These are phyloP conservation scores for Neurospora sp. DNA, from an alignment of 495 filamentous ascomycete genomes.

Conservation along the genomic window DNA sequence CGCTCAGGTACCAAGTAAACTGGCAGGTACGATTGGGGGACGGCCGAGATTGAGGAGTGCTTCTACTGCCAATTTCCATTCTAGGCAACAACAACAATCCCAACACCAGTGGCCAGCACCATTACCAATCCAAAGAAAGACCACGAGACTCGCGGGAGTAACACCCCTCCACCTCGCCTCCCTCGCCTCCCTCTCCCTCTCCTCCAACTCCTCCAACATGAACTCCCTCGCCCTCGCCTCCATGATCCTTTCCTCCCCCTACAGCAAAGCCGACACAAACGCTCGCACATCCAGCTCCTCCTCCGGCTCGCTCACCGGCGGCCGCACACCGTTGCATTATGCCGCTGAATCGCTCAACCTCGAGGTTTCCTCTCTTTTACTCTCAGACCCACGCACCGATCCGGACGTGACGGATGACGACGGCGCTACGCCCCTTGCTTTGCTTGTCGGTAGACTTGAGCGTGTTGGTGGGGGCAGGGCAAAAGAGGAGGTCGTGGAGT, in stretches of 20 bases:
- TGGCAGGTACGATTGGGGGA: background rate
- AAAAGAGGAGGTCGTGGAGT: background rate
- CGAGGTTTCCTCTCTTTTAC: slow-evolving; percentile 1
- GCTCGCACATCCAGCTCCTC: background rate
- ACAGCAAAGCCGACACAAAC: background rate
- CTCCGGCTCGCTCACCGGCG: background rate
- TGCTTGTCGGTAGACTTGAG: background rate
- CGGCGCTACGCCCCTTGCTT: slow-evolving; percentile 3
- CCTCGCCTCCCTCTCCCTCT: background rate
- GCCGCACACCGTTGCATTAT: slow-evolving; percentile 13
- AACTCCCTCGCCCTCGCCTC: background rate
- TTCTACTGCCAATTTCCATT: background rate
- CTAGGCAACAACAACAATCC: background rate
- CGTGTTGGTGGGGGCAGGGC: too few species aligned
- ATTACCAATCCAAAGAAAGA: background rate
- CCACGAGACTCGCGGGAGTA: background rate
- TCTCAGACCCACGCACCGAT: slow-evolving; percentile 1
- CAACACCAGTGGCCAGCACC: background rate
- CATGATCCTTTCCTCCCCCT: background rate
- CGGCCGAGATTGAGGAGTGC: background rate
- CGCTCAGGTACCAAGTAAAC: background rate
- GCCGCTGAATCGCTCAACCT: slow-evolving; percentile 3
- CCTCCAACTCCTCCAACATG: too few species aligned
- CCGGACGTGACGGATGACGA: background rate
- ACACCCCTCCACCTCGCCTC: background rate